Evolutionary conservation across 2,329 filamentous ascomycete species (phyloP).

Genomic region (Pseudogymnoascus sp.): DNA sequence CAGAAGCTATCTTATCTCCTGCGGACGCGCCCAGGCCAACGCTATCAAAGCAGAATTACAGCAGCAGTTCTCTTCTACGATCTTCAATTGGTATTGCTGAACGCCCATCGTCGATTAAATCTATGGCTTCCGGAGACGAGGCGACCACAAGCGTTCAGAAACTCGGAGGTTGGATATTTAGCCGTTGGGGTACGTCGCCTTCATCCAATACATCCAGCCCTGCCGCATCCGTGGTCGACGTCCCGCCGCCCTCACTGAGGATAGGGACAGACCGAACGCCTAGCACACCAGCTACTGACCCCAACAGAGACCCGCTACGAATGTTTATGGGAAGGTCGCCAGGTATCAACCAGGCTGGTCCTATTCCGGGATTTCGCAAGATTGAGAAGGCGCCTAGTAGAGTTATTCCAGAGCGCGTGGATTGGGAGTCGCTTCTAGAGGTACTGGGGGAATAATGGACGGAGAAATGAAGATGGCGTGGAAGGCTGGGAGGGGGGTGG

Average conservation of each 20-base stretch:
- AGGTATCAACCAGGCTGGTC: constrained; percentile 71
- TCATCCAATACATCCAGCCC: constrained; percentile 19
- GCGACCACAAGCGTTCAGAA: constrained; percentile 37
- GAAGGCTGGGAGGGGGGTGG: background rate
- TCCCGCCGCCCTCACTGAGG: constrained; percentile 1
- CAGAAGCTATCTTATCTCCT: constrained; percentile 42
- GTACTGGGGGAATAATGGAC: constrained; percentile 17
- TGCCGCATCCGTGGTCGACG: constrained; percentile 8
- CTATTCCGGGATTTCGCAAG: constrained; percentile 62
- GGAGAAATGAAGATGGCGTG: background rate
- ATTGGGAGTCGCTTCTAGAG: constrained; percentile 25
- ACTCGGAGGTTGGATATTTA: constrained; percentile 57
- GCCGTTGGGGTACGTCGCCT: constrained; percentile 52
- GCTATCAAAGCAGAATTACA: constrained; percentile 36
- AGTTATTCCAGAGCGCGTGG: constrained; percentile 21
- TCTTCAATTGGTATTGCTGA: constrained; percentile 38
- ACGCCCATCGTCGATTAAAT: constrained; percentile 22
- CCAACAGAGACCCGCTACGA: constrained; percentile 25
- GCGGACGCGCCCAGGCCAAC: constrained; percentile 52
- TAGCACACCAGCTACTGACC: constrained; percentile 23
- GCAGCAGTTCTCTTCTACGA: constrained; percentile 48
- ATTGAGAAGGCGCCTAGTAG: constrained; percentile 23
- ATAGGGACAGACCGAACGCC: constrained; percentile 21
- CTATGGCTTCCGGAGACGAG: constrained; percentile 9
- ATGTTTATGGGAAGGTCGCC: constrained; percentile 43